These are phyloP conservation scores for Boletellus emodensis DNA, from an alignment of 768 basidiomycete genomes.

Conservation along the genomic window DNA sequence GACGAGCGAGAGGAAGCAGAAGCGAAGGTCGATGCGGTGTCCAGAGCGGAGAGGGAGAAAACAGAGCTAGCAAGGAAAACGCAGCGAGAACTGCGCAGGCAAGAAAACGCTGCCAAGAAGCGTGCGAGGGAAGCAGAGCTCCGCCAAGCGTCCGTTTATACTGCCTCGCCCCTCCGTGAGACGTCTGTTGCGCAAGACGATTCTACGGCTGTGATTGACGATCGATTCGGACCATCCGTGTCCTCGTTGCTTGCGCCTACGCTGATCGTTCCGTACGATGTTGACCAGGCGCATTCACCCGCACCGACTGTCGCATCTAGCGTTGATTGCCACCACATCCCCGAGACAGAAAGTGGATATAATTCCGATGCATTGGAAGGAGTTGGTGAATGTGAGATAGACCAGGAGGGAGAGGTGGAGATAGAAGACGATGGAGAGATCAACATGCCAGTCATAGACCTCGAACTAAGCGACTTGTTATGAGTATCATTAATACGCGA, in stretches of 20 bases:
- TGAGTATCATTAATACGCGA: constrained; percentile 8
- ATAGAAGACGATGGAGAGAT: constrained; percentile 20
- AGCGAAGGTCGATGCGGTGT: constrained; percentile 43
- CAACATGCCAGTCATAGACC: constrained; percentile 27
- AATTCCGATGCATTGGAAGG: constrained; percentile 45
- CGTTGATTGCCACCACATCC: constrained; percentile 36
- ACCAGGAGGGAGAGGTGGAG: constrained; percentile 25
- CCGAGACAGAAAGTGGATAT: constrained; percentile 52
- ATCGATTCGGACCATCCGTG: constrained; percentile 23
- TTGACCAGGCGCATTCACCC: constrained; percentile 43
- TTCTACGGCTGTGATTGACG: constrained; percentile 20
- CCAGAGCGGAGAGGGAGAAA: constrained; percentile 46
- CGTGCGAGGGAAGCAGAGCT: constrained; percentile 39
- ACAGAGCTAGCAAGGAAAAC: constrained; percentile 32
- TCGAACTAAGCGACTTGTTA: constrained; percentile 23
- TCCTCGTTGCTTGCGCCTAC: constrained; percentile 26
- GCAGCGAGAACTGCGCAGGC: constrained; percentile 46
- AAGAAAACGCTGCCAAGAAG: constrained; percentile 51
- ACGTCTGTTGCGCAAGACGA: constrained; percentile 30
- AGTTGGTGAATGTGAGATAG: constrained; percentile 23
- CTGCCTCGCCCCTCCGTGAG: constrained; percentile 26
- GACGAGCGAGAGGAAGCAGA: constrained; percentile 77
- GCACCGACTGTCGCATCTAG: constrained; percentile 50
- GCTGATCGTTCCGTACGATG: constrained; percentile 23
- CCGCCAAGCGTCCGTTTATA: constrained; percentile 21